phyloP scores from a whole-genome alignment of 202 grass and related monocot species.

The Digitaria exilis region DNA sequence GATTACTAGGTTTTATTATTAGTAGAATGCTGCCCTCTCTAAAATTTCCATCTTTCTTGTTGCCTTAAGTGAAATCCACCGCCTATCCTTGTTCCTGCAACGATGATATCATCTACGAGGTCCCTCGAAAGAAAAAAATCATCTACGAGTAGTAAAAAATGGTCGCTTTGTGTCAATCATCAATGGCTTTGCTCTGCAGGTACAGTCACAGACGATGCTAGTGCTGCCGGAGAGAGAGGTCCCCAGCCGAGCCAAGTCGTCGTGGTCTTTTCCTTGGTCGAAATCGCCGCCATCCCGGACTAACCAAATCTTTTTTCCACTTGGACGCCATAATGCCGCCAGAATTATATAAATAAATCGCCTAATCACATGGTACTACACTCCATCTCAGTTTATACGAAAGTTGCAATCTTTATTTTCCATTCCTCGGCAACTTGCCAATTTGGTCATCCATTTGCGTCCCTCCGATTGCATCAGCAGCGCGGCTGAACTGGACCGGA shows the following conservation, averaged over 20 bases:
- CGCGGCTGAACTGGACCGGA: conserved; percentile 17
- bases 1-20: no score
- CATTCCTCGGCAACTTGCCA: conserved; percentile 17
- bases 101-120: no score
- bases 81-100: no score
- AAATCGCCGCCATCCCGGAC: conserved; percentile 36
- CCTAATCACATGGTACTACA: conserved; percentile 32
- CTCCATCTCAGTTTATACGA: neutral
- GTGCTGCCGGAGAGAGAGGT: neutral
- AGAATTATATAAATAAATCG: neutral
- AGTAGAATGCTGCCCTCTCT: no score
- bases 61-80: no score
- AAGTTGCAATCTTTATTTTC: conserved; percentile 9
- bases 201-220: neutral
- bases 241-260: neutral
- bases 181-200: neutral
- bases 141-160: no score
- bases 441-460: neutral
- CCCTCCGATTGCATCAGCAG: neutral
- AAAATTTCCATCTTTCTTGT: no score
- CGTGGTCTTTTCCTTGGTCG: neutral
- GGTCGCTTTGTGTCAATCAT: no score
- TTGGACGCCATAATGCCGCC: conserved; percentile 33
- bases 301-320: conserved; percentile 1
- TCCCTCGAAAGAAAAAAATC: no score